Evolutionary conservation across 306 rosid species (phyloP).

Genomic region (Hippophae tibetana): DNA sequence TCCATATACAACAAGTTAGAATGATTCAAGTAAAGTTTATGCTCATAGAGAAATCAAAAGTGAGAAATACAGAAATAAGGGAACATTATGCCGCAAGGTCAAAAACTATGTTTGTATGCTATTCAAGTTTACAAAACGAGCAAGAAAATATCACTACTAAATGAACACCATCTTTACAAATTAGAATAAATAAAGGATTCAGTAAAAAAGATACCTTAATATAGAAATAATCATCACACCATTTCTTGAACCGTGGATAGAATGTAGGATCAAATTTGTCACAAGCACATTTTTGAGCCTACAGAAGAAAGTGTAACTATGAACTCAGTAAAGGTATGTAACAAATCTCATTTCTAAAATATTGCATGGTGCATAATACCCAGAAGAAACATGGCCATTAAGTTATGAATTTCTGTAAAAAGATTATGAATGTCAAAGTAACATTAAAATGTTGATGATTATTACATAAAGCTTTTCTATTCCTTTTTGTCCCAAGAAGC

Average conservation of each 20-base stretch:
- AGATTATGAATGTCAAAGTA: neutral
- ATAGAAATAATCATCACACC: slow-evolving; percentile 98
- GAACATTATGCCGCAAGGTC: slow-evolving; percentile 9
- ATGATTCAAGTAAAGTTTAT: neutral
- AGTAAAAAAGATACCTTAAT: slow-evolving; percentile 55
- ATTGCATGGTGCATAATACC: neutral
- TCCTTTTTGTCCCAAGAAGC: neutral
- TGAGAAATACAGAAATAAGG: neutral
- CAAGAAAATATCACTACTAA: neutral
- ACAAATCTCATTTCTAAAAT: neutral
- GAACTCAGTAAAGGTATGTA: neutral
- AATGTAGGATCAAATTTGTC: slow-evolving; percentile 95
- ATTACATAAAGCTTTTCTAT: neutral
- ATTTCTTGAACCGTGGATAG: slow-evolving; percentile 91
- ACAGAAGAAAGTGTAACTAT: slow-evolving; percentile 6
- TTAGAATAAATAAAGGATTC: neutral
- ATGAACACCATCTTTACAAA: slow-evolving; percentile 3
- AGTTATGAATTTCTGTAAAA: neutral
- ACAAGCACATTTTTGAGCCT: slow-evolving; percentile 75
- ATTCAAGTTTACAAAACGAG: neutral
- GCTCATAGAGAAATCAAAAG: neutral
- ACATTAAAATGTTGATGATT: neutral
- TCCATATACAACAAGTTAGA: neutral
- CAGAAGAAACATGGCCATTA: neutral
- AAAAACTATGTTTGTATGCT: neutral